Evolutionary conservation across 169 alveolate genomes (phyloP), one percentile per base, ranked within the genome.

Genomic region (Plasmodium inui): DNA sequence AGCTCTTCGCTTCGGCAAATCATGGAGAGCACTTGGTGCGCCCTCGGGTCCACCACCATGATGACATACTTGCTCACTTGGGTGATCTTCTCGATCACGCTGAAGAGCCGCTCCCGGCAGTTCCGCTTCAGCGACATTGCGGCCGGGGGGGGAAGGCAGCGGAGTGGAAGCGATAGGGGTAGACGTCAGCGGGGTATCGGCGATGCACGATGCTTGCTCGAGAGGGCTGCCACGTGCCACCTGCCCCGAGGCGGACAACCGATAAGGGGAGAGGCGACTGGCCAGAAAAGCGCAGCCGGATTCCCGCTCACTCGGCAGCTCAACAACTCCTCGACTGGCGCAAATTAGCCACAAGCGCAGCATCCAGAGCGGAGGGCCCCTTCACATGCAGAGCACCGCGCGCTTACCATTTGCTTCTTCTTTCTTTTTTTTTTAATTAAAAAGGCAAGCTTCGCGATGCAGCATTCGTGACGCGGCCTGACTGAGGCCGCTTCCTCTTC

Each of bases 1-100:
- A 97, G 85, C 44, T 97, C 98, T 50, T 96, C 96, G 34, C 96
- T 82, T 12, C 95, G 67, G 82, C 98, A 97, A 55, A 97, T 96
- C 74, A 98, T 93, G n/a, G 98, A 97, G 14, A 97, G 74, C 5
- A 97, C 83, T 83, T 92, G 95, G 22, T 96, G 94, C 22, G 97
- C 95, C 50, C 81, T 72, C 4, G 76, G 70, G 82, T 97, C 98
- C 19, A 96, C 98, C 39, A 97, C 92, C 97, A 97, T 95, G 55
- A 96, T 67, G 8, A 95, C 94, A 6, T 93, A 73, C 37, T 95
- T 96, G 30, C 93, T 94, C 30, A 95, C 95, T 28, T 92, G 76
- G 6, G 94, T 95, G 37, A 96, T 95, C 93, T 95, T 95, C 17
- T 83, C 71, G 26, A 96, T 92, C 32, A 96, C 97, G 95, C 95